phyloP scores from a whole-genome alignment of 495 filamentous ascomycete species.

The Penicilliopsis zonata region DNA sequence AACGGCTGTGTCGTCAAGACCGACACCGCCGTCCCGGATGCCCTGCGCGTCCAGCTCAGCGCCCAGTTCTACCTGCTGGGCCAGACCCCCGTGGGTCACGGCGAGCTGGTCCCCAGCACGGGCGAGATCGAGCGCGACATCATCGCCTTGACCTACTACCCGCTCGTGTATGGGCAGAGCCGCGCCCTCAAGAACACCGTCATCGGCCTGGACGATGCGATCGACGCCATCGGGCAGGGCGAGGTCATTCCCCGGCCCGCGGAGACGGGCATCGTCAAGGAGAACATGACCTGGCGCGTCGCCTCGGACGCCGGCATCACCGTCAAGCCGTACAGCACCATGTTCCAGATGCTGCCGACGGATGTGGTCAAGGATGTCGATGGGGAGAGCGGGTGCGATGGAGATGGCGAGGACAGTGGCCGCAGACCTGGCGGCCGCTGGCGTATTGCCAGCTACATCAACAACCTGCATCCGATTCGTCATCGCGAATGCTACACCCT shows the following conservation, averaged over 20 bases:
- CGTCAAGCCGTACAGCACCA: too few species aligned
- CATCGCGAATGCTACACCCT: constrained; percentile 33
- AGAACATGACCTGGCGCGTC: too few species aligned
- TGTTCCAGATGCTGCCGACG: too few species aligned
- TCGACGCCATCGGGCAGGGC: constrained; percentile 27
- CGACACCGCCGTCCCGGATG: constrained; percentile 17
- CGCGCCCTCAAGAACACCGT: constrained; percentile 26
- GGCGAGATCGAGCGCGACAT: constrained; percentile 44
- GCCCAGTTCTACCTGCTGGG: constrained; percentile 25
- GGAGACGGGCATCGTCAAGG: too few species aligned
- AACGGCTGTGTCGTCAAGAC: constrained; percentile 24
- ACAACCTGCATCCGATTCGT: constrained; percentile 45
- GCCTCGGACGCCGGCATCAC: too few species aligned
- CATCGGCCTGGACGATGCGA: constrained; percentile 30
- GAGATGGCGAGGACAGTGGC: background rate
- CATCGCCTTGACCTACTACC: constrained; percentile 50
- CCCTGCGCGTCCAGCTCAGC: constrained; percentile 13
- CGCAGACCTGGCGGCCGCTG: background rate
- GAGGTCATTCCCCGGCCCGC: constrained; percentile 9
- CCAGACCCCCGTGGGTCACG: constrained; percentile 27
- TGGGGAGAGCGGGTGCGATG: too few species aligned
- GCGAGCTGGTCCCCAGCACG: constrained; percentile 49
- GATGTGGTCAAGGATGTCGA: too few species aligned
- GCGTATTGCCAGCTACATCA: constrained; percentile 41
- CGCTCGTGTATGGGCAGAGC: constrained; percentile 41